These are phyloP conservation scores for Hanseniaspora jakobsenii DNA, from an alignment of 805 yeast genomes.

Conservation along the genomic window DNA sequence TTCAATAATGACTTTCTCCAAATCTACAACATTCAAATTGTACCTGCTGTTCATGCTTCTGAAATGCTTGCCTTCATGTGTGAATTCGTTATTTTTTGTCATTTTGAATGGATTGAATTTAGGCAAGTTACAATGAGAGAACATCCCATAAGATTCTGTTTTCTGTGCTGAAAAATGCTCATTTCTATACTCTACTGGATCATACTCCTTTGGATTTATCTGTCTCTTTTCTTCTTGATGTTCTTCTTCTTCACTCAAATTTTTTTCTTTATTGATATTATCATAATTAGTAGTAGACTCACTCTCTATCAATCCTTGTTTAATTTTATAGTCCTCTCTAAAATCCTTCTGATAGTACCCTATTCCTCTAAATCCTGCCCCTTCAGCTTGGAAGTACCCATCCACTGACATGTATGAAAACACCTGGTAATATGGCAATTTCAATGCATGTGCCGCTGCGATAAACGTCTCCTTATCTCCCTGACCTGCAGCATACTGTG, in stretches of 20 bases:
- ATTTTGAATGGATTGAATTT: constrained; percentile 30
- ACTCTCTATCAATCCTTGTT: not conserved
- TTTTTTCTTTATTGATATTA: constrained; percentile 18
- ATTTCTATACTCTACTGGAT: too few relatives aligned
- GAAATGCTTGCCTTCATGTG: constrained; percentile 10
- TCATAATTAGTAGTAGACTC: constrained; percentile 15
- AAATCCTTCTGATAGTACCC: constrained; percentile 73
- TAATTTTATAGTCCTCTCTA: constrained; percentile 37
- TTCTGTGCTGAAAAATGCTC: too few relatives aligned
- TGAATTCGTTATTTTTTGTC: constrained; percentile 19
- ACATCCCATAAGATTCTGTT: too few relatives aligned
- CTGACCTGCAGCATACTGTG: constrained; percentile 69
- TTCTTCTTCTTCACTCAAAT: too few relatives aligned
- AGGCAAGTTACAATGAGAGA: constrained; percentile 33
- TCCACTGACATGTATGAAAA: constrained; percentile 29
- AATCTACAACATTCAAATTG: constrained; percentile 8
- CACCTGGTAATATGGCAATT: constrained; percentile 40
- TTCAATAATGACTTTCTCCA: constrained; percentile 6
- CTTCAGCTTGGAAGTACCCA: constrained; percentile 27
- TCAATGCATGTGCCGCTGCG: constrained; percentile 45
- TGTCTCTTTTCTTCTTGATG: too few relatives aligned
- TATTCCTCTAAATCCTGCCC: constrained; percentile 42
- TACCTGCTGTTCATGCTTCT: constrained; percentile 7
- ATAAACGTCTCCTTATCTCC: constrained; percentile 72
- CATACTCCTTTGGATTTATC: too few relatives aligned